Evolutionary conservation across 2,329 filamentous ascomycete species (phyloP), one percentile per base, ranked within the genome.

Genomic region (Leptographium radiaticola): DNA sequence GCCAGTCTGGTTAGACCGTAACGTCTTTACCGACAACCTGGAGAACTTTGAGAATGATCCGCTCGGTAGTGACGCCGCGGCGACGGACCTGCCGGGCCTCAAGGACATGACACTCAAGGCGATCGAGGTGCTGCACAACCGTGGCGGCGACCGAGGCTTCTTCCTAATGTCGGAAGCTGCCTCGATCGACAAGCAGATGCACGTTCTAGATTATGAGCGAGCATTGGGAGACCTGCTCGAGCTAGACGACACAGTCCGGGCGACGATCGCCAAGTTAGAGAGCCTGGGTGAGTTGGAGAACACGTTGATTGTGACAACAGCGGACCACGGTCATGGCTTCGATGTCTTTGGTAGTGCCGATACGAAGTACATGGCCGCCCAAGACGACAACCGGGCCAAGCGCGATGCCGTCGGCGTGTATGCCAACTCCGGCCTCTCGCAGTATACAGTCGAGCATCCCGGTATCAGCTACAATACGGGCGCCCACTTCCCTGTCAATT

Each of bases 61-160:
- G 1, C 73, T 78, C 12, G 87, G 87, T 51, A 75, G 75, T 57
- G 74, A 76, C 44, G 72, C 70, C 16, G 72, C 84, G 43, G 87
- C 87, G 6, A 73, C 77, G 9, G 87, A 93, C 63, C 80, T 91
- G 33, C 88, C 88, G 0, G 88, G 88, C 6, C 80, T 93, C 51
- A 91, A 89, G 70, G 86, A 93, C 46, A 94, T 94, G 88, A 90
- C 88, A 0, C 73, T 90, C 61, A 94, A 94, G 73, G 87, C 87
- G 30, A 78, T 93, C 50, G 86, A 91, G 56, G 81, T 91, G 52
- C 78, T 93, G n/a, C 71, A 84, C 66, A 74, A 74, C 42, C 76
- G 80, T 55, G 80, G 82, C 33, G 76, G 77, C 38, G 76, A 84
- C 55, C 77, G 86, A 56, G 88, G 88, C 7, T 94, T 86, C 77